These are phyloP conservation scores for Kewa caespitosa DNA, from an alignment of 179 eudicot genomes.

Conservation along the genomic window DNA sequence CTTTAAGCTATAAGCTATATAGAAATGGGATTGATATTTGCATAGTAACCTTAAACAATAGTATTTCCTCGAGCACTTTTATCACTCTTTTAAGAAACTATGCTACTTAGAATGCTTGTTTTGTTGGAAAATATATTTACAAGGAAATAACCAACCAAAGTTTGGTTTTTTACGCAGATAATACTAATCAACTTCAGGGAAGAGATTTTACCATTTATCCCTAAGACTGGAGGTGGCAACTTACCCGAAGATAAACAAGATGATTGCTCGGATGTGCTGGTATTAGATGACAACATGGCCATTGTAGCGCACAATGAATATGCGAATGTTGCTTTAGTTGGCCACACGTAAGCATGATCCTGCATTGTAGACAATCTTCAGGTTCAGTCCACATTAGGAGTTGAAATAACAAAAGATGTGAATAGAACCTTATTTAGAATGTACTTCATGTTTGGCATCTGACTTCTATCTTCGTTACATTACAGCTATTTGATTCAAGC, in stretches of 20 bases:
- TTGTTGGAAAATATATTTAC: background rate
- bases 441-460: background rate
- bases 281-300: slow-evolving; percentile 57
- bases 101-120: background rate
- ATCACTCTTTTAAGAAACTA: background rate
- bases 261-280: slow-evolving; percentile 82
- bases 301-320: slow-evolving; percentile 89
- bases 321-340: slow-evolving; percentile 79
- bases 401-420: background rate
- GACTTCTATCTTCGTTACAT: background rate
- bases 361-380: background rate
- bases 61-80: background rate
- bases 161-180: slow-evolving; percentile 39
- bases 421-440: background rate
- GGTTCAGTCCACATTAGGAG: background rate
- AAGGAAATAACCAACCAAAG: background rate
- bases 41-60: background rate
- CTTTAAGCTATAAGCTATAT: no score
- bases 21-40: background rate
- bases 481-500: slow-evolving; percentile 74
- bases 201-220: slow-evolving; percentile 73
- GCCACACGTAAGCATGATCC: slow-evolving; percentile 63
- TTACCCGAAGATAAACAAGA: slow-evolving; percentile 42
- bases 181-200: slow-evolving; percentile 83
- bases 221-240: slow-evolving; percentile 30